phyloP scores from a whole-genome alignment of 495 filamentous ascomycete species.

The Astrothelium subdiscretum region DNA sequence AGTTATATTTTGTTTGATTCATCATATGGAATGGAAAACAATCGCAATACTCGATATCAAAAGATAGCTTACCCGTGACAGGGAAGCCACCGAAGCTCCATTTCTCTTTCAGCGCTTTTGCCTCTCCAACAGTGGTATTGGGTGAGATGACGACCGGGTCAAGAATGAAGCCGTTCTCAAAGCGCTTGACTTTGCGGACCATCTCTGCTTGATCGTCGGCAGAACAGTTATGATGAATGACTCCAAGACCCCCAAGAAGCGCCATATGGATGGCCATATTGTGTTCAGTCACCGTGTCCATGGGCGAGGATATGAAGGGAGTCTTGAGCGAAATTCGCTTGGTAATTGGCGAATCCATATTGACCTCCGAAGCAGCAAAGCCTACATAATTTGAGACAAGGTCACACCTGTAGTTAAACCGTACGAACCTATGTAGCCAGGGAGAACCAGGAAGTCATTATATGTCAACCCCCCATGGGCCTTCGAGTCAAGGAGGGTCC shows the following conservation, averaged over 20 bases:
- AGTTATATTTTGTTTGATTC: slow-evolving; percentile 78
- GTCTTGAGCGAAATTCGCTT: slow-evolving; percentile 90
- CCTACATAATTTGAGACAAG: slow-evolving; percentile 30
- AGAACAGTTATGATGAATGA: slow-evolving; percentile 99
- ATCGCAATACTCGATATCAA: slow-evolving; percentile 8
- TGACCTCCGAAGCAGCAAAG: slow-evolving; percentile 84
- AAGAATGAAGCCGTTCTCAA: slow-evolving; percentile 97
- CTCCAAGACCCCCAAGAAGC: slow-evolving; percentile 86
- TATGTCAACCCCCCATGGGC: slow-evolving; percentile 82
- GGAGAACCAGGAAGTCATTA: slow-evolving; percentile 61
- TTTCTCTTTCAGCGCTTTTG: slow-evolving; percentile 84
- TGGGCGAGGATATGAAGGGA: slow-evolving; percentile 90
- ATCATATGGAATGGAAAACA: slow-evolving; percentile 40
- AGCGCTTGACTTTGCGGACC: slow-evolving; percentile 98
- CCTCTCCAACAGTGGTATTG: slow-evolving; percentile 79
- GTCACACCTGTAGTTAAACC: background rate
- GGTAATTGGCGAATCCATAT: slow-evolving; percentile 81
- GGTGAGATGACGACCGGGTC: slow-evolving; percentile 90
- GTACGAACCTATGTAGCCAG: slow-evolving; percentile 51
- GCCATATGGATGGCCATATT: slow-evolving; percentile 99
- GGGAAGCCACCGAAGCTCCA: slow-evolving; percentile 99
- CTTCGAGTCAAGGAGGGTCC: slow-evolving; percentile 75
- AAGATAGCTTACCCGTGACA: slow-evolving; percentile 76
- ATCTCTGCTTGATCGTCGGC: slow-evolving; percentile 92
- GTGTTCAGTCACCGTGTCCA: slow-evolving; percentile 99